Base-by-base conservation (phyloP, 2,329 filamentous ascomycete genomes). In the Xylaria multiplex region DNA sequence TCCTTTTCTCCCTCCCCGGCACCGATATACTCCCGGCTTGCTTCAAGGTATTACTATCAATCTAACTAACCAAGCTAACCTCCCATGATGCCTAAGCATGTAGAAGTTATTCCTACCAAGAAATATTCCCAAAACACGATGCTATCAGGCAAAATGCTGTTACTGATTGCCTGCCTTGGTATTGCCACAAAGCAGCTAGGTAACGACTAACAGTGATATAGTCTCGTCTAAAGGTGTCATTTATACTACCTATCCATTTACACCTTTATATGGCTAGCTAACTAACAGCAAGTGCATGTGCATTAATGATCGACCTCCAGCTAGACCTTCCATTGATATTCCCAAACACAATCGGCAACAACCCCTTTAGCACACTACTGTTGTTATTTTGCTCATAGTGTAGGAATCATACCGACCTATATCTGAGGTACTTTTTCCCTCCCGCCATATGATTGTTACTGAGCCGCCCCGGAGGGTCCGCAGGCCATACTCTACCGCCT, bases 281-380 rank as follows among this genome's bases (percentile, higher is more conserved):
- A 53, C 52, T 37, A 68, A 69, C 62, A 59, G 63, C 62, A 48
- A 55, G 60, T 53, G 72, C 72, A 74, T 74, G 60, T 53, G 72
- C 72, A 74, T 74, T 71, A 67, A 74, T 72, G 72, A 74, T 74
- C 72, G 62, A 32, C 72, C 63, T 49, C 50, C 50, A 68, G 66
- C 56, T 56, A 46, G 55, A 59, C 58, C 65, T 69, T 67, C 67
- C 67, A 60, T 64, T 55, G 35, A 54, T 45, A 22, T 30, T 59
- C 66, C 64, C 66, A 70, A 64, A 70, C 68, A 59, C 52, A 63
- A 46, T 32, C 49, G 37, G 59, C 59, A 62, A 62, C 53, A 53
- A 35, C 60, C 59, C 54, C 64, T 40, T 48, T 32, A n/a, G 40
- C 35, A 24, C 6, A 22, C 22, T 35, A 54, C 56, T 58, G 45